Percentiles rank a stretch among this genome's conserved stretches.
Conservation (phyloP, 192 early-diverging fungal species). For the Allomyces macrogynus region DNA sequence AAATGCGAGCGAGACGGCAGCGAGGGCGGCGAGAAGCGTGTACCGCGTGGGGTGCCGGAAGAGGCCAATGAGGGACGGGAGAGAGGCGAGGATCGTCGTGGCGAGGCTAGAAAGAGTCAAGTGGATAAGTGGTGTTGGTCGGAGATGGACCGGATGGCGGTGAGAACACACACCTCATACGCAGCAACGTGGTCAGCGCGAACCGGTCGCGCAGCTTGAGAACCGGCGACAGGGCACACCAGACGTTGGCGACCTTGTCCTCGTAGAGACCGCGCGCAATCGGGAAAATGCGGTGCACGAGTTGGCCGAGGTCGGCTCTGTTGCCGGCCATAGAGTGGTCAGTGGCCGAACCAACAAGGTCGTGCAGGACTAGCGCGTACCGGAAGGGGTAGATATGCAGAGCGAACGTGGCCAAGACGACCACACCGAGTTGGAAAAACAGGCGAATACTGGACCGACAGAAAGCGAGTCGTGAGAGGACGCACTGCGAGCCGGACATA, state of each 20-base stretch:
- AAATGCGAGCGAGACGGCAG: conserved; percentile 66
- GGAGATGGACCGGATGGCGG: not conserved
- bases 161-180: conserved; percentile 31
- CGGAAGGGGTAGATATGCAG: conserved; percentile 51
- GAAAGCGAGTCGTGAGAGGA: not conserved
- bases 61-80: conserved; percentile 53
- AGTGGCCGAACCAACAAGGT: too few relatives aligned
- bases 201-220: conserved; percentile 62
- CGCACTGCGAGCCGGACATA: too few relatives aligned
- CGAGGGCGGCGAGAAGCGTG: conserved; percentile 43
- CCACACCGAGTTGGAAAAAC: conserved; percentile 48
- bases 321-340: too few relatives aligned
- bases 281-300: conserved; percentile 71
- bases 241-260: conserved; percentile 96
- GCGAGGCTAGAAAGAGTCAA: too few relatives aligned
- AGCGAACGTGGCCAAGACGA: conserved; percentile 51
- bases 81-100: conserved; percentile 41
- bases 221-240: conserved; percentile 76
- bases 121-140: too few relatives aligned
- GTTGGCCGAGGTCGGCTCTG: conserved; percentile 41
- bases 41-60: conserved; percentile 28
- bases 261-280: conserved; percentile 85
- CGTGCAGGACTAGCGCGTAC: conserved; percentile 7
- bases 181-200: conserved; percentile 30
- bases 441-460: conserved; percentile 14